These are phyloP conservation scores for Smallanthus sonchifolius DNA, from an alignment of 129 eudicot genomes.

Conservation along the genomic window DNA sequence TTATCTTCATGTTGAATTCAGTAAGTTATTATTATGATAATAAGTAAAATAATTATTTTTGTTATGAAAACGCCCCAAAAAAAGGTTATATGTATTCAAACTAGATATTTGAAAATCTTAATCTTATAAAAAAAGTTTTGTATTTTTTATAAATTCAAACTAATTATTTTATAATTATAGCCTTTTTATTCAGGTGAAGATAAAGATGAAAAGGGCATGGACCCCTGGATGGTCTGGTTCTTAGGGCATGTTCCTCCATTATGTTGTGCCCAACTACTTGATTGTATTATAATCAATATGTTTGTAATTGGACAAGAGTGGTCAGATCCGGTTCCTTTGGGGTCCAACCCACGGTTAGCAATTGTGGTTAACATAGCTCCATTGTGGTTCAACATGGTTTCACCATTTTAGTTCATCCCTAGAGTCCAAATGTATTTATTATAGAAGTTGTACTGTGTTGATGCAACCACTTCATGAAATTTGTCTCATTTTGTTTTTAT, in stretches of 20 bases:
- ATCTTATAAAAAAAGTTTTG: background rate
- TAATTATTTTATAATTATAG: background rate
- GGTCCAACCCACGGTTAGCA: slow-evolving; percentile 30
- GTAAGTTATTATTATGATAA: too few species aligned
- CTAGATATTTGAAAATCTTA: background rate
- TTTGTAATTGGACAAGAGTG: slow-evolving; percentile 3
- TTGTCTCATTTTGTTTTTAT: slow-evolving; percentile 12
- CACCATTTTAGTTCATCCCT: slow-evolving; percentile 19
- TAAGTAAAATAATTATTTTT: too few species aligned
- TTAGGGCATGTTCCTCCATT: slow-evolving; percentile 30
- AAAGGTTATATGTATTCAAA: too few species aligned
- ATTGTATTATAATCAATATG: slow-evolving; percentile 22
- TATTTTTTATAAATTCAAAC: background rate
- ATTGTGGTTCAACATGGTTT: slow-evolving; percentile 13
- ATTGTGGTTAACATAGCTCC: slow-evolving; percentile 18
- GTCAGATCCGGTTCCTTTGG: slow-evolving; percentile 13
- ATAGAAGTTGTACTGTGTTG: slow-evolving; percentile 19
- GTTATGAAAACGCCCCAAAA: too few species aligned
- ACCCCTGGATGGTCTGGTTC: slow-evolving; percentile 30
- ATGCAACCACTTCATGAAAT: slow-evolving; percentile 22
- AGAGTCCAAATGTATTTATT: slow-evolving; percentile 17
- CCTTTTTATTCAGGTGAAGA: background rate
- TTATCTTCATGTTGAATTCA: too few species aligned
- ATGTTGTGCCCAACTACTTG: slow-evolving; percentile 33
- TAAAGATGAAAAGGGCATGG: slow-evolving; percentile 32